Percentiles rank a stretch among this genome's conserved stretches.
phyloP scores from a whole-genome alignment of 2,329 filamentous ascomycete genomes.

The Penicillium occitanis region DNA sequence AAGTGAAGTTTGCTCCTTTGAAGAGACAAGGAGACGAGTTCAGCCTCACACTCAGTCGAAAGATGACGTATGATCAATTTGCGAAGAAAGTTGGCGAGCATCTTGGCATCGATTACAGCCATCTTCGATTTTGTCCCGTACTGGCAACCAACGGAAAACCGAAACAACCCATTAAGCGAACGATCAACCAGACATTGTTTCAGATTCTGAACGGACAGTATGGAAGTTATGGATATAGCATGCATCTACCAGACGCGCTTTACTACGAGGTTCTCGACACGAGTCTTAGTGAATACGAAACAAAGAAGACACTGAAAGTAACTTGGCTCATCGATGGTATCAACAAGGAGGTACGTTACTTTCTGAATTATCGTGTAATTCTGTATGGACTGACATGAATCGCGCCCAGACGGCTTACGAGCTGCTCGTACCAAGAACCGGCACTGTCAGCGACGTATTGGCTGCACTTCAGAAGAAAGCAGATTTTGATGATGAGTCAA shows the following conservation, averaged over 20 bases:
- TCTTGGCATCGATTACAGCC: conserved; percentile 74
- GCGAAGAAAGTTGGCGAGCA: conserved; percentile 78
- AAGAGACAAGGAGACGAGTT: conserved; percentile 64
- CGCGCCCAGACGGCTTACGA: conserved; percentile 47
- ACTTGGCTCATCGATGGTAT: conserved; percentile 87
- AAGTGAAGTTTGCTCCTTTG: conserved; percentile 73
- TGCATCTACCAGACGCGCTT: conserved; percentile 71
- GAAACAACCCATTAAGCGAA: conserved; percentile 75
- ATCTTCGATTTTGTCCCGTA: conserved; percentile 88
- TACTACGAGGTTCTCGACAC: conserved; percentile 95
- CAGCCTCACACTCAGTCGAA: conserved; percentile 75
- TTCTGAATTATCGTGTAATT: background rate
- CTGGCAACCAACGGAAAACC: conserved; percentile 74
- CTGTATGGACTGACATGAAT: background rate
- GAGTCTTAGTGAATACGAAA: conserved; percentile 88
- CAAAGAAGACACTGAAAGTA: conserved; percentile 82
- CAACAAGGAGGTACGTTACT: conserved; percentile 70
- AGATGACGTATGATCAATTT: conserved; percentile 85
- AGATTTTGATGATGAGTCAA: conserved; percentile 72
- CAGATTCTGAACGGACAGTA: conserved; percentile 77
- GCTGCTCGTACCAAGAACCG: conserved; percentile 83
- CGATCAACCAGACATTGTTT: conserved; percentile 66
- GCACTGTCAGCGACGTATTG: conserved; percentile 75
- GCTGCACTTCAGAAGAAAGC: conserved; percentile 76
- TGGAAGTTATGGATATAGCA: conserved; percentile 65